A percentile compares a stretch with the other conserved stretches of the same genome.
Conservation (phyloP, 2,329 filamentous ascomycete species). For the Fusarium sp. region DNA sequence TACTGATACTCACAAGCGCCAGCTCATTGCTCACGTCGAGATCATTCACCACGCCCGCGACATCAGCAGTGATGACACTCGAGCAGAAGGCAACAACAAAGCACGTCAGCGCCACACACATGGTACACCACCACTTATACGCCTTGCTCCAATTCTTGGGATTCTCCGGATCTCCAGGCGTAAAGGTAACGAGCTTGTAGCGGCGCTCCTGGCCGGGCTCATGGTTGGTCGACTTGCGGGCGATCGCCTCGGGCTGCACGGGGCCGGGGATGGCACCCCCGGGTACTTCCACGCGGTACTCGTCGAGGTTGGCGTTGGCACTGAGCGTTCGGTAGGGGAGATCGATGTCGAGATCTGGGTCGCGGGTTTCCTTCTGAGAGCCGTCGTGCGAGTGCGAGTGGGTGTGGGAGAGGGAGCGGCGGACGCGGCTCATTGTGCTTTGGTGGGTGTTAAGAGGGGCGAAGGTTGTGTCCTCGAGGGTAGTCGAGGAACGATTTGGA, state of each 20-base stretch:
- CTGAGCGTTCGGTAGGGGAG: slow-evolving; percentile 75
- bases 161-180: slow-evolving; percentile 77
- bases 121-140: slow-evolving; percentile 86
- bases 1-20: slow-evolving; percentile 75
- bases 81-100: slow-evolving; percentile 80
- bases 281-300: slow-evolving; percentile 74
- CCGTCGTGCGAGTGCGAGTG: slow-evolving; percentile 23
- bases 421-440: slow-evolving; percentile 34
- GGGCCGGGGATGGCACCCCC: slow-evolving; percentile 70
- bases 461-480: slow-evolving; percentile 39
- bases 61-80: slow-evolving; percentile 82
- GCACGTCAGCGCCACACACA: slow-evolving; percentile 82
- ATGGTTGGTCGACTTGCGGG: slow-evolving; percentile 33
- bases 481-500: slow-evolving; percentile 37
- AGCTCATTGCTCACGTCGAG: slow-evolving; percentile 81
- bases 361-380: slow-evolving; percentile 53
- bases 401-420: slow-evolving; percentile 41
- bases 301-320: slow-evolving; percentile 70
- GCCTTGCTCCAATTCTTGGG: slow-evolving; percentile 87
- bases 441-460: slow-evolving; percentile 43
- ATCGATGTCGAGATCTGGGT: slow-evolving; percentile 63
- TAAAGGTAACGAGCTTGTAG: slow-evolving; percentile 73
- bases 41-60: slow-evolving; percentile 71
- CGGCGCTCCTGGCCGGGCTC: slow-evolving; percentile 41
- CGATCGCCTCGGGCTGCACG: slow-evolving; percentile 43